Evolutionary conservation across 352 stramenopile species (phyloP).

Genomic region (Globisporangium takayamanum): DNA sequence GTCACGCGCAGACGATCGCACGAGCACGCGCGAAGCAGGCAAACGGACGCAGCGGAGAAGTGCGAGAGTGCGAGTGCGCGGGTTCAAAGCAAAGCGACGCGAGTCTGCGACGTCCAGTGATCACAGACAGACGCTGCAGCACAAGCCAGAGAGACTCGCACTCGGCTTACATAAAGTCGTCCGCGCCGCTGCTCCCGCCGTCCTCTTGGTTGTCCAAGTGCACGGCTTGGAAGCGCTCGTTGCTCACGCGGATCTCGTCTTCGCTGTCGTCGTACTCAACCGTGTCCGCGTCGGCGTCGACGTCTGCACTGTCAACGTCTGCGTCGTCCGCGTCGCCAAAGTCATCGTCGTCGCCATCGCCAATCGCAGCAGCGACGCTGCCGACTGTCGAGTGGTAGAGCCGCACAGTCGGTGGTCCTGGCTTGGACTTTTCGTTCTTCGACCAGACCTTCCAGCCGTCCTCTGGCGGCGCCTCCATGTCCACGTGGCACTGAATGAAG

Average conservation of each 20-base stretch:
- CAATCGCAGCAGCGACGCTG: background rate
- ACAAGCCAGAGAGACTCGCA: no score
- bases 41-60: no score
- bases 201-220: constrained; percentile 84
- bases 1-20: no score
- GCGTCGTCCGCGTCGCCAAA: constrained; percentile 27
- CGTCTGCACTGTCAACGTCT: constrained; percentile 65
- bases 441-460: constrained; percentile 83
- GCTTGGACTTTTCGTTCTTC: constrained; percentile 77
- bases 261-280: constrained; percentile 88
- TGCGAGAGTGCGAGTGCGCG: no score
- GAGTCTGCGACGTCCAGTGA: no score
- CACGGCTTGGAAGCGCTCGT: constrained; percentile 85
- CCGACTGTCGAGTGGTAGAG: constrained; percentile 65
- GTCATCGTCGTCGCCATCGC: constrained; percentile 9
- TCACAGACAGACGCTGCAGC: no score
- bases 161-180: constrained; percentile 66
- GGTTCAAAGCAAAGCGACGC: no score
- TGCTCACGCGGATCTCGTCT: constrained; percentile 86
- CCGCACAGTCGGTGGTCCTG: constrained; percentile 56
- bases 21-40: no score
- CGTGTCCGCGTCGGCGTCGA: constrained; percentile 68
- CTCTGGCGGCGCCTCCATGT: constrained; percentile 71
- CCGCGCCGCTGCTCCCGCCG: constrained; percentile 42
- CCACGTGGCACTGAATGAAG: constrained; percentile 75